Base-by-base conservation (phyloP, 176 grass and related monocot genomes). In the Paspalum vaginatum region DNA sequence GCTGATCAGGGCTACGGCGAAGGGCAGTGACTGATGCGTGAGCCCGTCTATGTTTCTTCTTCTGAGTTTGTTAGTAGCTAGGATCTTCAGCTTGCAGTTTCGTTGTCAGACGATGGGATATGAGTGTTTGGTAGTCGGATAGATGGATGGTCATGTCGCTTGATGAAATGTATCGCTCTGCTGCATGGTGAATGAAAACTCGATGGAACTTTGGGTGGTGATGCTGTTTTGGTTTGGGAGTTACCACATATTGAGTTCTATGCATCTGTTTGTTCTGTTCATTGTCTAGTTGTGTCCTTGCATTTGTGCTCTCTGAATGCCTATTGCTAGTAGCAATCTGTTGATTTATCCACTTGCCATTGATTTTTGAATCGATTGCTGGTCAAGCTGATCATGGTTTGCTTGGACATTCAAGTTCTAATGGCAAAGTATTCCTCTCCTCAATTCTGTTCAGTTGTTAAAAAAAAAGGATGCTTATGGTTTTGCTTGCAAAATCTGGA, bases 1-100 rank as follows among this genome's bases (percentile, higher is more conserved):
- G 71, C 18, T 39, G 71, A 65, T 21, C 65, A 17, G 44, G 45
- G 64, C 79, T 76, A 76, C 79, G 79, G 79, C 21, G 53, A 75
- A 15, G 50, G 42, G 0, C 80, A 72, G 86, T 83, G 74, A 88
- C 32, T 32, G n/a, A n/a, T 24, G 45, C 38, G 65, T 88, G 86
- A 73, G 59, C 77, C 44, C 15, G 51, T 74, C 18, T 11, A 20
- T 12, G 32, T 88, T 18, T 18, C 10, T 66, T 65, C 27, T 42
- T 17, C 68, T 52, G 8, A 50, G 74, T 72, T 83, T 72, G 59
- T 65, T 49, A 70, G 13, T 25, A 26, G 16, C 67, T 70, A 65
- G 68, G 48, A 86, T 65, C 58, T 74, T 20, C 26, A 40, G 27
- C 21, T 77, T 21, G 18, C 41, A 18, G 51, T 67, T 67, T 48